Conservation (phyloP, 1,139 yeast species). For the Yarrowia galli region DNA sequence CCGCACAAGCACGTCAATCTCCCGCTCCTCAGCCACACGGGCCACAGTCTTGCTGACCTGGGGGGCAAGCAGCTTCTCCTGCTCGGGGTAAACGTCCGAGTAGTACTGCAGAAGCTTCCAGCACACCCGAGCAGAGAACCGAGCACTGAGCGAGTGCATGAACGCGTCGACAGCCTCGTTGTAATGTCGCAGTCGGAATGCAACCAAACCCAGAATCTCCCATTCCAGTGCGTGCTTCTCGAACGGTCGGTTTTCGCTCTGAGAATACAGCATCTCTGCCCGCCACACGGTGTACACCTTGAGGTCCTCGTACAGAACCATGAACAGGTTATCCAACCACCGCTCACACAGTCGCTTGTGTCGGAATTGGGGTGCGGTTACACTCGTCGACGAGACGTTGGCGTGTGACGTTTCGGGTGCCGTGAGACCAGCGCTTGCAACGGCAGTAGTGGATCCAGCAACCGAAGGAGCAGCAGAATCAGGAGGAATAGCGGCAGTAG, state of each 20-base stretch:
- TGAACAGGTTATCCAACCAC: conserved; percentile 90
- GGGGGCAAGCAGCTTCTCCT: conserved; percentile 42
- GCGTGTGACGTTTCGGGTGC: conserved; percentile 23
- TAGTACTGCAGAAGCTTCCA: conserved; percentile 76
- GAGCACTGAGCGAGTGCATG: conserved; percentile 72
- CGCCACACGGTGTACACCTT: conserved; percentile 90
- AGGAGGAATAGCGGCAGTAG: conserved; percentile 34
- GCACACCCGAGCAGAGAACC: conserved; percentile 83
- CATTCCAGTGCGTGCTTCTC: conserved; percentile 88
- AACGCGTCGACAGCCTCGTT: conserved; percentile 85
- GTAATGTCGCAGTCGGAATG: conserved; percentile 77
- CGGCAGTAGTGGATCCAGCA: conserved; percentile 3
- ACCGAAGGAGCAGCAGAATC: conserved; percentile 34
- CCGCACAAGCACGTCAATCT: conserved; percentile 75
- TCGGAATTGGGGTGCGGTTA: conserved; percentile 53
- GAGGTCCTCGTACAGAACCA: conserved; percentile 87
- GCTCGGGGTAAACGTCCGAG: conserved; percentile 44
- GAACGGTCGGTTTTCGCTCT: conserved; percentile 74
- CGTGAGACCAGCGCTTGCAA: not conserved
- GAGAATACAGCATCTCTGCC: conserved; percentile 83
- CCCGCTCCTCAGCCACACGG: conserved; percentile 51
- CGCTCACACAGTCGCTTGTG: conserved; percentile 89
- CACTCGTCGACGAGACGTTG: conserved; percentile 14
- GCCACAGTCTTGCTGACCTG: conserved; percentile 42
- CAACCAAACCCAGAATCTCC: conserved; percentile 88